phyloP scores from a whole-genome alignment of 352 stramenopile genomes.

The Plasmopara muralis region DNA sequence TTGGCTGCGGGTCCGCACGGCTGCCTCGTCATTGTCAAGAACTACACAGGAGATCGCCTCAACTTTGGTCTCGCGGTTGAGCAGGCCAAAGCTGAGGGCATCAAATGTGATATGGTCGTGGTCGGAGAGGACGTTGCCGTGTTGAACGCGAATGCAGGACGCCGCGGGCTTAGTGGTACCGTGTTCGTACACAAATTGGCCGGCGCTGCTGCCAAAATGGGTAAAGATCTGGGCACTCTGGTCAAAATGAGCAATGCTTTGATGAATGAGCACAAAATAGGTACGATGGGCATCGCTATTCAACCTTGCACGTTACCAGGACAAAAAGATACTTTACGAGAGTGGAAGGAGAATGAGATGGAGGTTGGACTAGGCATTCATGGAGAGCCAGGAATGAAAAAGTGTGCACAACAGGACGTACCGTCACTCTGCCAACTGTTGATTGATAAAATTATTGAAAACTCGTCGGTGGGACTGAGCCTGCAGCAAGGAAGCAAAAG shows the following conservation, averaged over 20 bases:
- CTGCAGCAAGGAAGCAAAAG: slow-evolving; percentile 31
- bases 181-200: slow-evolving; percentile 97
- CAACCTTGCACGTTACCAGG: slow-evolving; percentile 93
- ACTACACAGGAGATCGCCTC: slow-evolving; percentile 98
- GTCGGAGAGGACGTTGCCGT: slow-evolving; percentile 92
- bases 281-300: slow-evolving; percentile 93
- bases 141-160: slow-evolving; percentile 93
- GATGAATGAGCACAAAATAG: slow-evolving; percentile 58
- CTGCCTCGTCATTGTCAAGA: slow-evolving; percentile 97
- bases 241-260: slow-evolving; percentile 61
- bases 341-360: slow-evolving; percentile 60
- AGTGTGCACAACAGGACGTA: slow-evolving; percentile 48
- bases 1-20: slow-evolving; percentile 71
- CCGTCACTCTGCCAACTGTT: slow-evolving; percentile 43
- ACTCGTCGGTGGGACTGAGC: slow-evolving; percentile 33
- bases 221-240: slow-evolving; percentile 68
- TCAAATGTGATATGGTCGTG: slow-evolving; percentile 92
- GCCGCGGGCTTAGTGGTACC: slow-evolving; percentile 94
- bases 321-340: slow-evolving; percentile 51
- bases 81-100: slow-evolving; percentile 89
- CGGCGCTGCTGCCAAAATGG: slow-evolving; percentile 81
- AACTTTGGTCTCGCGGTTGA: slow-evolving; percentile 98
- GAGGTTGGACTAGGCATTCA: slow-evolving; percentile 96
- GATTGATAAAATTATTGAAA: slow-evolving; percentile 41
- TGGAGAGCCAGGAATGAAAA: slow-evolving; percentile 83